Conservation (phyloP, 2,329 filamentous ascomycete species). For the Tolypocladium sp. region DNA sequence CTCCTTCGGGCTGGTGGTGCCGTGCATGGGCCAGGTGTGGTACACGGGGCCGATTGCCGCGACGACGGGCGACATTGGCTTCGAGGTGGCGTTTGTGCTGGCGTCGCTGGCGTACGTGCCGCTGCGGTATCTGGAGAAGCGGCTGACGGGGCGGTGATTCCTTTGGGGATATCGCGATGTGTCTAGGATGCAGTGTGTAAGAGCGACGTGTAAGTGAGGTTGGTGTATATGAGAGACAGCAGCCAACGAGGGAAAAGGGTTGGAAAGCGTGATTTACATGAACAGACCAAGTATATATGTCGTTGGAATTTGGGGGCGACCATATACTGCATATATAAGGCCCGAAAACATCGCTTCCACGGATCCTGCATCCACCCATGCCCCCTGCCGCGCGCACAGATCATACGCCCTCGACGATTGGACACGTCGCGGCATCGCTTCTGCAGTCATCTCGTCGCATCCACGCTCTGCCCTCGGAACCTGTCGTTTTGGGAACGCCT, state of each 20-base stretch:
- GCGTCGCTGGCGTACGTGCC: constrained; percentile 38
- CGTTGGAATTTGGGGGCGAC: not conserved
- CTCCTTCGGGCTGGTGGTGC: constrained; percentile 44
- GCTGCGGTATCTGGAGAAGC: constrained; percentile 35
- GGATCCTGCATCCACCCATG: not conserved
- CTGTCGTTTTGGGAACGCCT: not conserved
- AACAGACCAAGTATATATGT: not conserved
- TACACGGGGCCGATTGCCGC: constrained; percentile 51
- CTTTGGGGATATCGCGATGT: not conserved
- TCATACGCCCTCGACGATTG: not conserved
- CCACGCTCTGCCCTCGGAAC: not conserved
- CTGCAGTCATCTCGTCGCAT: not conserved
- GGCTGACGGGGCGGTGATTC: constrained; percentile 15
- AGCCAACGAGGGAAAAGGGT: not conserved
- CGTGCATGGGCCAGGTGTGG: constrained; percentile 53
- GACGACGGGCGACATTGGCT: constrained; percentile 55
- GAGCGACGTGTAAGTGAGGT: not conserved
- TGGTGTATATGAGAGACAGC: not conserved
- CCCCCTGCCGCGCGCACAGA: not conserved
- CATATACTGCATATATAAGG: not conserved
- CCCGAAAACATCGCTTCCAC: not conserved
- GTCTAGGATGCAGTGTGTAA: not conserved
- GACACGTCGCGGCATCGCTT: not conserved
- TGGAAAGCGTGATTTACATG: not conserved
- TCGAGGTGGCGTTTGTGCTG: constrained; percentile 51